Base-by-base conservation (phyloP, 768 basidiomycete species). In the Kwoniella bestiolae region DNA sequence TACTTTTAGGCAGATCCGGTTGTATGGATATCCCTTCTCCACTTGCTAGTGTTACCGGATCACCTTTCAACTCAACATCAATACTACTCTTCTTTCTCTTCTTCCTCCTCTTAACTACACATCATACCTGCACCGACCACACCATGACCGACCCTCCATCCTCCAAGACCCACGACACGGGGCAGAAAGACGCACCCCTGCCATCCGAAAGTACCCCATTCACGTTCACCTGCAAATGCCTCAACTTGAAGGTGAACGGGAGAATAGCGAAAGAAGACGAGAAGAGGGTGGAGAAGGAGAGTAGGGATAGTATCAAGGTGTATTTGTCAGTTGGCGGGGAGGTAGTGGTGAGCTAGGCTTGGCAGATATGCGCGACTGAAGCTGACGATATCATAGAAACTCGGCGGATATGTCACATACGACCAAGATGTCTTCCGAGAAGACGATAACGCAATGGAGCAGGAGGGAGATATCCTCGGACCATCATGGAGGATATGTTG, bases 401-500 rank as follows among this genome's bases (percentile, higher is more conserved):
- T 68, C 21, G 12, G 46, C 12, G 62, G 45, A 6, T 71, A 68
- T 56, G 68, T 75, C 0, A 61, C 56, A 14, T 72, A 65, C 34
- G 66, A 68, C 31, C 60, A 67, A 35, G 65, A 70, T 29, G 56
- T 53, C 41, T 59, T 66, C n/a, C 21, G 35, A 21, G n/a, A 26
- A 9, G n/a, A 28, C 60, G 18, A 53, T 12, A 47, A 26, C 29
- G 41, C 25, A 4, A 29, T 23, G 26, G 38, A 50, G 28, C 52
- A 57, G 6, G 28, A 21, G 11, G 52, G 11, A 14, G 66, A 65
- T 16, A 44, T 35, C 8, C 31, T 53, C 21, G 65, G 55, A 29
- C 60, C 68, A 41, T 56, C 64, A 1, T 73, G 70, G 69, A 60
- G 76, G 35, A 65, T 50, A 23, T 77, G 76, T 56, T 72, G 69